phyloP scores from a whole-genome alignment of 495 filamentous ascomycete species.

The Lepraria neglecta region DNA sequence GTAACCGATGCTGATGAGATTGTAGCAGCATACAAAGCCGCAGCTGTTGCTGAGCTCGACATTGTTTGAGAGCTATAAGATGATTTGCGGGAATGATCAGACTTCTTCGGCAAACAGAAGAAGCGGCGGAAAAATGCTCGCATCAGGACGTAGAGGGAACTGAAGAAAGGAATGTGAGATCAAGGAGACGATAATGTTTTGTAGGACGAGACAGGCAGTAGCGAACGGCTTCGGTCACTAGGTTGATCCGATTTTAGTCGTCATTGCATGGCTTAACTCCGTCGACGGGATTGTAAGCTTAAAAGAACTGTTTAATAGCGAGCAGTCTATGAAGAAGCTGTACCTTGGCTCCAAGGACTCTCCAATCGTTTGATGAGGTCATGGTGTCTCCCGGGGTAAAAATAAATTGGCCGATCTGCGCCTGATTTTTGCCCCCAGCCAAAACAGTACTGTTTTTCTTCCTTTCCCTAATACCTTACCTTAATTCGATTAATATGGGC shows the following conservation, averaged over 20 bases:
- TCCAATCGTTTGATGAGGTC: neutral
- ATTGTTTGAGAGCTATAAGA: slow-evolving; percentile 26
- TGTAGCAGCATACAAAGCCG: slow-evolving; percentile 50
- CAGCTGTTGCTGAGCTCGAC: slow-evolving; percentile 40
- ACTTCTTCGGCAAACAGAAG: slow-evolving; percentile 25
- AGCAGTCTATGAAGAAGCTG: neutral
- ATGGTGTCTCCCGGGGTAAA: too few species aligned
- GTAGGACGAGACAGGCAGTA: too few species aligned
- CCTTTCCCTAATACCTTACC: too few species aligned
- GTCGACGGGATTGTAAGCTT: neutral
- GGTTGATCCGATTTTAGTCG: neutral
- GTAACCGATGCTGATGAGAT: slow-evolving; percentile 41
- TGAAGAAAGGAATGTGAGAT: neutral
- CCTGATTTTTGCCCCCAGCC: too few species aligned
- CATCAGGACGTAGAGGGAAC: slow-evolving; percentile 3
- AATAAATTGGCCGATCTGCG: too few species aligned
- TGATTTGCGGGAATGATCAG: slow-evolving; percentile 7
- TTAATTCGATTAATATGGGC: too few species aligned
- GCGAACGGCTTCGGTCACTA: slow-evolving; percentile 7
- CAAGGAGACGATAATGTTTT: neutral
- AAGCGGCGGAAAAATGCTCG: slow-evolving; percentile 24
- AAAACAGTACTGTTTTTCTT: too few species aligned
- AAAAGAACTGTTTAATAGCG: neutral
- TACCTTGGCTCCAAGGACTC: neutral
- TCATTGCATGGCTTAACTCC: neutral